Conservation (phyloP, 2,329 filamentous ascomycete species). For the Apiospora rasikravindrae region DNA sequence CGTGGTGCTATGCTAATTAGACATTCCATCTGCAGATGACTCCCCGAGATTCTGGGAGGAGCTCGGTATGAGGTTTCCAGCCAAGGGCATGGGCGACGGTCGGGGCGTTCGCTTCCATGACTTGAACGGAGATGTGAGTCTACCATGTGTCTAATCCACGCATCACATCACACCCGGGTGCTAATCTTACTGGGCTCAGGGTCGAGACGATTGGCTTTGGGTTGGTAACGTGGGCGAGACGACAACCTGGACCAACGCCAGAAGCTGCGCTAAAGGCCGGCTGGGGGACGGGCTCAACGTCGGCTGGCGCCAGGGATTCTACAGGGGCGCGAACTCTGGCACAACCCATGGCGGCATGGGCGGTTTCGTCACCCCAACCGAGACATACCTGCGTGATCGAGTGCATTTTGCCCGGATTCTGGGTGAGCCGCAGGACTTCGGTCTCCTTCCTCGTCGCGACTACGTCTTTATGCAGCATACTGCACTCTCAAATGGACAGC, state of each 20-base stretch:
- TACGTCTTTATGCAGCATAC: slow-evolving; percentile 31
- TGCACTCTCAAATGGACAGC: slow-evolving; percentile 15
- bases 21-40: slow-evolving; percentile 23
- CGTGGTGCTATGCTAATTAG: not conserved
- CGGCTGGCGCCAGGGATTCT: slow-evolving; percentile 29
- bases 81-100: slow-evolving; percentile 29
- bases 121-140: slow-evolving; percentile 28
- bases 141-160: not conserved
- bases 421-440: slow-evolving; percentile 24
- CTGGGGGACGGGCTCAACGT: slow-evolving; percentile 31
- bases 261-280: slow-evolving; percentile 28
- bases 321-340: slow-evolving; percentile 20
- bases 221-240: slow-evolving; percentile 28
- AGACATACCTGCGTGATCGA: slow-evolving; percentile 21
- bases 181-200: not conserved
- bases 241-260: slow-evolving; percentile 31
- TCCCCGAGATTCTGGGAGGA: slow-evolving; percentile 41
- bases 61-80: slow-evolving; percentile 32
- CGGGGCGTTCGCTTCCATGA: slow-evolving; percentile 32
- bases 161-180: not conserved
- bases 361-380: slow-evolving; percentile 4
- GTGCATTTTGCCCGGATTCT: slow-evolving; percentile 35
- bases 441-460: slow-evolving; percentile 23
- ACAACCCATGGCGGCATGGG: slow-evolving; percentile 26
- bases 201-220: slow-evolving; percentile 35